Base-by-base conservation (phyloP, 2,329 filamentous ascomycete species). In the Stagonosporopsis rhizophila region DNA sequence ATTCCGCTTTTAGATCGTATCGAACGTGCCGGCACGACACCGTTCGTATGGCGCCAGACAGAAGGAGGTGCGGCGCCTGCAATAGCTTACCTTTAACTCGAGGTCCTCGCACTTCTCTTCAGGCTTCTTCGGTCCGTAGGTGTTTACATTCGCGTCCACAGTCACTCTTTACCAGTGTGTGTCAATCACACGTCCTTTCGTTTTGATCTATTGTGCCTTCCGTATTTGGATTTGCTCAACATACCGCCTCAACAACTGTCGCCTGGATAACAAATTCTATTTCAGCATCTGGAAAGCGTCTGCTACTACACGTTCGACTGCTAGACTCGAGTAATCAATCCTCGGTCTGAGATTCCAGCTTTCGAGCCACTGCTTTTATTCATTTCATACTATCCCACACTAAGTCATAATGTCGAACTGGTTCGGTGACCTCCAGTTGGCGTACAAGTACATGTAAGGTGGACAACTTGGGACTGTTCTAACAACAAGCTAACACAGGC, bases 401-500 rank as follows among this genome's bases (percentile, higher is more conserved):
- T 52, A 56, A 56, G 49, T 58, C 56, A 64, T 40, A 52, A 73
- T 72, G 65, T 58, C 60, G 38, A 70, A 67, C 54, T 74, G 71
- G 72, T 75, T 75, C 48, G 73, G 71, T 20, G 52, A 70, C 28
- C 53, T 76, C 37, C 61, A 72, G 47, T 61, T 76, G 65, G 72
- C 71, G 27, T 77, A 74, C 68, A 76, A 76, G 57, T 76, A 72
- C 54, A 64, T 65, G 74, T 76, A 65, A 51, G 73, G 60, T 11
- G 3, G 11, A 42, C 1, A 37, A 12, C 14, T 32, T n/a, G 1
- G 12, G 11, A 8, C 2, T 17, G 14, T 19, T 15, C 6, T 7
- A 25, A 44, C 32, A 30, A 19, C 37, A 51, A n/a, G 60, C 60
- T 59, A 30, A 69, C 54, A 15, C 6, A 2, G 20, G 7, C 28